Evolutionary conservation across 345 rosid genomes (phyloP).

Genomic region (Arabis alpina): DNA sequence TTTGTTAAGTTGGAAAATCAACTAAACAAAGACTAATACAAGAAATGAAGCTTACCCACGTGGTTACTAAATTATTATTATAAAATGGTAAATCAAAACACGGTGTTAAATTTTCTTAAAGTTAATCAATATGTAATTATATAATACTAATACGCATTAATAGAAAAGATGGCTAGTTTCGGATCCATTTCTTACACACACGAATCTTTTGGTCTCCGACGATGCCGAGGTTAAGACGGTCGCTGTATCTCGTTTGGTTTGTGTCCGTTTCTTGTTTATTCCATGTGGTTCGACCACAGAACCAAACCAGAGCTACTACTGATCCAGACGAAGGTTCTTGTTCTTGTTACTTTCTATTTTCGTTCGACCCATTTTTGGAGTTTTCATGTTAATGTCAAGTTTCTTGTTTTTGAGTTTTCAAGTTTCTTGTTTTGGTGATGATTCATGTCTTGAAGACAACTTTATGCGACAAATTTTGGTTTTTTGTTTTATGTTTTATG

Average conservation of each 20-base stretch:
- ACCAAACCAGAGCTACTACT: conserved; percentile 39
- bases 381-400: too few relatives aligned
- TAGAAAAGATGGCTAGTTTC: conserved; percentile 1
- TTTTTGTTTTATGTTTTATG: too few relatives aligned
- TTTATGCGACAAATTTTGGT: too few relatives aligned
- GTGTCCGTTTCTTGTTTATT: conserved; percentile 19
- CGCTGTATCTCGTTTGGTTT: not conserved
- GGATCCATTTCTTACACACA: not conserved
- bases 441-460: not conserved
- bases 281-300: conserved; percentile 39
- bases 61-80: not conserved
- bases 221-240: conserved; percentile 20
- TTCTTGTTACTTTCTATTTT: too few relatives aligned
- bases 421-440: too few relatives aligned
- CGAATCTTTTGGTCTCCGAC: not conserved
- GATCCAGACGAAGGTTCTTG: conserved; percentile 43
- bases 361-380: not conserved
- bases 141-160: not conserved
- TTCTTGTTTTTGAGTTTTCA: too few relatives aligned
- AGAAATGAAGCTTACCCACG: conserved; percentile 10
- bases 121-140: not conserved
- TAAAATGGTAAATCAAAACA: too few relatives aligned
- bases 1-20: not conserved
- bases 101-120: not conserved
- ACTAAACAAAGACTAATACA: not conserved